Evolutionary conservation across 306 rosid genomes (phyloP), one percentile per base, ranked within the genome.

Genomic region (Dryas octopetala): DNA sequence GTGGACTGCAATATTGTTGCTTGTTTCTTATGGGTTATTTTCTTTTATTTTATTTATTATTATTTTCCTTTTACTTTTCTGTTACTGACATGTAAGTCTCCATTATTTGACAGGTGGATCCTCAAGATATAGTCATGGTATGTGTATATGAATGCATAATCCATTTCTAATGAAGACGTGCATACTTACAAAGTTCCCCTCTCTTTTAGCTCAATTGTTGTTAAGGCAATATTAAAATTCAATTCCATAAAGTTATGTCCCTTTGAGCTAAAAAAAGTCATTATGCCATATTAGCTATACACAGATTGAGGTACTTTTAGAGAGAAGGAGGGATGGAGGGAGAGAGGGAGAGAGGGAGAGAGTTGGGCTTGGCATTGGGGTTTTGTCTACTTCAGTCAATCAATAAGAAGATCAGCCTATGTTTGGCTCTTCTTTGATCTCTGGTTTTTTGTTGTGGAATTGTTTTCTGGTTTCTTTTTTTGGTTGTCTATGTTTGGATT

Each of bases 111-210:
- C 92, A 96, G 99, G 99, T 95, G 89, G 99, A 95, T 89, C 99
- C 96, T 74, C 98, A 95, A 90, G 99, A 95, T 80, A 92, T 96
- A 26, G 98, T 96, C 73, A 96, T 88, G 99, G 99, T 96, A 88
- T 4, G 96, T 51, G 64, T 72, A 68, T 78, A 73, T 41, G 55
- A 72, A 74, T 62, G 40, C 9, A 43, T 28, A 47, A 45, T 15
- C 51, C 9, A 26, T 57, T 66, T 55, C 41, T 10, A 49, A 46
- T 70, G 40, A 54, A 43, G n/a, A 41, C n/a, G n/a, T 54, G 9
- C 51, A 26, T 49, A 26, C 54, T 58, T 23, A 43, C 14, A 28
- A 12, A 54, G 51, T 41, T 54, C 48, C 53, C 28, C 55, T 55
- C 64, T 54, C 19, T 43, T 60, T 60, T 17, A 4, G 50, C 14